Percentiles rank a stretch among this genome's conserved stretches.
These are phyloP conservation scores for Xylariaceae sp. DNA, from an alignment of 2,329 filamentous ascomycete genomes.

Conservation along the genomic window DNA sequence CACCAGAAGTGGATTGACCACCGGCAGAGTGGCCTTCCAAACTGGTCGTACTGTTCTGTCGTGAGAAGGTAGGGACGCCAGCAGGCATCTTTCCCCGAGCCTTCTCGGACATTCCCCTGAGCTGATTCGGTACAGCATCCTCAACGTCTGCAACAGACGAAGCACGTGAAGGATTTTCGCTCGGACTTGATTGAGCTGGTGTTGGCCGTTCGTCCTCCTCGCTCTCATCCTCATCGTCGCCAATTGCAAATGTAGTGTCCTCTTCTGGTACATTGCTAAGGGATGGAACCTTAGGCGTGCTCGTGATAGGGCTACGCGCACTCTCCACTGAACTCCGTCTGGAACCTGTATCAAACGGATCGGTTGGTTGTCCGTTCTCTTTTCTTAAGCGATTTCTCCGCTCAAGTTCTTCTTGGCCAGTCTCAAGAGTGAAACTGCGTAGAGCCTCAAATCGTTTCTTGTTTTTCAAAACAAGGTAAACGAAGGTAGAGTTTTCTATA, in stretches of 20 bases:
- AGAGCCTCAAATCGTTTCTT: slow-evolving; percentile 79
- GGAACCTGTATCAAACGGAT: slow-evolving; percentile 45
- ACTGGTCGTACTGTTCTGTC: slow-evolving; percentile 85
- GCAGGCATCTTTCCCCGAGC: slow-evolving; percentile 93
- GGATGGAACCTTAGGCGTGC: slow-evolving; percentile 48
- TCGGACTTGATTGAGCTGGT: slow-evolving; percentile 58
- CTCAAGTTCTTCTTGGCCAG: slow-evolving; percentile 86
- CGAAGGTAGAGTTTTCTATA: slow-evolving; percentile 71
- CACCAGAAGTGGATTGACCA: slow-evolving; percentile 50
- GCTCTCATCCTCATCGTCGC: slow-evolving; percentile 69
- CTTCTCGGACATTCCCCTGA: slow-evolving; percentile 94
- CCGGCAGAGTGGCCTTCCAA: slow-evolving; percentile 60
- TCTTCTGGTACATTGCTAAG: slow-evolving; percentile 70
- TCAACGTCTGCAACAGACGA: slow-evolving; percentile 65
- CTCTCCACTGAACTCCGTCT: slow-evolving; percentile 63
- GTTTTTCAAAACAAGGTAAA: slow-evolving; percentile 74
- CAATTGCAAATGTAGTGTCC: slow-evolving; percentile 79
- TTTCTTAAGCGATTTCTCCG: slow-evolving; percentile 67
- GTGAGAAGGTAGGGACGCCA: slow-evolving; percentile 72
- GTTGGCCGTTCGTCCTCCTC: slow-evolving; percentile 49
- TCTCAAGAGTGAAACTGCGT: slow-evolving; percentile 83
- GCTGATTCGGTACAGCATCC: slow-evolving; percentile 73
- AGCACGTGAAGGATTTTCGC: slow-evolving; percentile 57
- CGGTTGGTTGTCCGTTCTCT: slow-evolving; percentile 49
- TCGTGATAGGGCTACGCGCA: slow-evolving; percentile 55